These are phyloP conservation scores for Neolentinus lepideus DNA, from an alignment of 1,284 basidiomycete species.

Conservation along the genomic window DNA sequence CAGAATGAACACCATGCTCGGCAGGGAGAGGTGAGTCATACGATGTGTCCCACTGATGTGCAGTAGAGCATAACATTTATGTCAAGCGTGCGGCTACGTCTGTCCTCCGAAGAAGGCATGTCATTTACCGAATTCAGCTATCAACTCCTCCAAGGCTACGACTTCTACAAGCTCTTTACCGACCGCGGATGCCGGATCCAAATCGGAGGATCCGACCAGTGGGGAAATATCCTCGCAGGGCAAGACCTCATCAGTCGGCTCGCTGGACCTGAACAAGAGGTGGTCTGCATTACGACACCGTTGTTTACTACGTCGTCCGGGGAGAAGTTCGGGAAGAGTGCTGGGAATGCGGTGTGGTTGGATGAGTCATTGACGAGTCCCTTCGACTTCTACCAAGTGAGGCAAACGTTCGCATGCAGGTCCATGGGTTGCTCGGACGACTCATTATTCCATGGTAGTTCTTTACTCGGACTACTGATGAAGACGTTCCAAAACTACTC, in stretches of 20 bases:
- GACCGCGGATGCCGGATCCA: constrained; percentile 76
- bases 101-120: constrained; percentile 74
- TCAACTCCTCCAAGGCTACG: constrained; percentile 95
- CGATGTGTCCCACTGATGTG: background rate
- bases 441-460: constrained; percentile 50
- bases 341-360: constrained; percentile 94
- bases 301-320: constrained; percentile 87
- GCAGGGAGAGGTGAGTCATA: constrained; percentile 72
- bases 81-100: constrained; percentile 76
- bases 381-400: constrained; percentile 90
- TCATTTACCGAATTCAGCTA: constrained; percentile 98
- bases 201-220: constrained; percentile 95
- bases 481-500: constrained; percentile 78
- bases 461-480: constrained; percentile 79
- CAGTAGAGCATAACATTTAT: background rate
- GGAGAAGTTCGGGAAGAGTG: constrained; percentile 96
- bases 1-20: constrained; percentile 86
- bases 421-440: no score
- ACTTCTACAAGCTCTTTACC: constrained; percentile 80
- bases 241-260: constrained; percentile 78
- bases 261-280: background rate
- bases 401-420: no score
- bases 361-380: constrained; percentile 70
- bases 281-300: constrained; percentile 82
- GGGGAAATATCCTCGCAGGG: constrained; percentile 96